phyloP scores from a whole-genome alignment of 2,329 filamentous ascomycete genomes.

The Pseudogymnoascus sp. region DNA sequence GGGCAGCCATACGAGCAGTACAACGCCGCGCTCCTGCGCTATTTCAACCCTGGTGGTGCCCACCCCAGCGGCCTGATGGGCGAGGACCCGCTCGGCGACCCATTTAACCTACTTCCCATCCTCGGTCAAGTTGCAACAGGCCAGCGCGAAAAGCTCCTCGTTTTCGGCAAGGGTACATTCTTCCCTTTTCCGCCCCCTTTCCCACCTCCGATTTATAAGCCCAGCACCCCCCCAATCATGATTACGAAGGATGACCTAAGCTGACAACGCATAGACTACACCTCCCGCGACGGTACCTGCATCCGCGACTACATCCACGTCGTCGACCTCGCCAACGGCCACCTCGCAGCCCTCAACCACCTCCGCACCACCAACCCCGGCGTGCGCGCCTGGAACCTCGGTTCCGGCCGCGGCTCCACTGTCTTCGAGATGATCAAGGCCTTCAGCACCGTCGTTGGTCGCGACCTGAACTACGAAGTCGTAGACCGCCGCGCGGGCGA shows the following conservation, averaged over 20 bases:
- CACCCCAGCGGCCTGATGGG: conserved; percentile 97
- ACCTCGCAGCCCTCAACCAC: conserved; percentile 84
- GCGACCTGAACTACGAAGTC: conserved; percentile 79
- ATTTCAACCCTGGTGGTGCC: conserved; percentile 95
- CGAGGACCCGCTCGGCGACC: conserved; percentile 91
- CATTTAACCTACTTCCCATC: conserved; percentile 90
- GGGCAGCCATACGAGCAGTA: conserved; percentile 72
- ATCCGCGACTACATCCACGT: conserved; percentile 99
- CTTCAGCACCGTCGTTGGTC: conserved; percentile 80
- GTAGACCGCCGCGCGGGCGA: conserved; percentile 76
- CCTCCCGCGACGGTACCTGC: conserved; percentile 80
- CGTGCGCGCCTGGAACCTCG: conserved; percentile 92
- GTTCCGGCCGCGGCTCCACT: conserved; percentile 87
- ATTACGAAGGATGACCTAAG: conserved; percentile 8
- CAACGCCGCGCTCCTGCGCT: conserved; percentile 88
- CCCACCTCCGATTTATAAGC: not conserved
- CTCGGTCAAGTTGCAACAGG: conserved; percentile 94
- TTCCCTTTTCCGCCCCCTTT: not conserved
- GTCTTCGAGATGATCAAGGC: conserved; percentile 97
- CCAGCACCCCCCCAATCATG: not conserved
- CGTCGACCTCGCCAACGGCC: conserved; percentile 77
- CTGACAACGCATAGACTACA: conserved; percentile 60
- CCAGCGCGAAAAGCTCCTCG: conserved; percentile 85
- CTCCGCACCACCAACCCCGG: conserved; percentile 77
- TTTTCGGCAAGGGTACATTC: conserved; percentile 79